Evolutionary conservation across 169 alveolate species (phyloP), one percentile per base, ranked within the genome.

Genomic region (Plasmodium knowlesi): DNA sequence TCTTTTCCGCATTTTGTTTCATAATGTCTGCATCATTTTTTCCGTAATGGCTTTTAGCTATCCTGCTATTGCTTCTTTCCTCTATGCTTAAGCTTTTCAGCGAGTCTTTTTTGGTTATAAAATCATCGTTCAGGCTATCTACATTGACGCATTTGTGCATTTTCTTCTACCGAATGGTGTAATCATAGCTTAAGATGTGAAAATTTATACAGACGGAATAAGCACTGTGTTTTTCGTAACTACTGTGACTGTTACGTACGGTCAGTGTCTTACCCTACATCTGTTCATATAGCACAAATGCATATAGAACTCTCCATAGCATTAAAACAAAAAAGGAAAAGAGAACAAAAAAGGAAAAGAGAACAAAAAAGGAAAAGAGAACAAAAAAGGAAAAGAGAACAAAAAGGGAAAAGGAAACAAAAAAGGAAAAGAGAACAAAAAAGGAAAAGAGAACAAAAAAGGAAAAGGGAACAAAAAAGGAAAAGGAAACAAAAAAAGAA

Each of bases 61-160:
- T 57, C 41, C 53, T 57, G 1, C 80, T 16, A 39, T 10, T 67
- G 53, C 25, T 57, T 22, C 82, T 83, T 41, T 83, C 83, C 50
- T 83, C 71, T 83, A 43, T 32, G 53, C 71, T 83, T 39, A 82
- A 82, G 57, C 41, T 71, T 46, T 32, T 83, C 76, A 83, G 32
- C 12, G 50, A 71, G 22, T 50, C 46, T 28, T 39, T 67, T 14
- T 71, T 83, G 16, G 83, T 14, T 83, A 14, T 70, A 25, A 83
- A 25, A 3, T 83, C 82, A 83, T 67, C 73, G 70, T 83, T 71
- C 43, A 70, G 53, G 74, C 83, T 67, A 83, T 83, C 92, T 30
- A 83, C 10, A 83, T 83, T 53, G 16, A 41, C 73, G 53, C 92
- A 70, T 71, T 71, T 83, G 83, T 83, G 30, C 92, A 83, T 83